A percentile compares a stretch with the other conserved stretches of the same genome.
Conservation (phyloP, 2,329 filamentous ascomycete genomes). For the Orbilia blumenaviensis region DNA sequence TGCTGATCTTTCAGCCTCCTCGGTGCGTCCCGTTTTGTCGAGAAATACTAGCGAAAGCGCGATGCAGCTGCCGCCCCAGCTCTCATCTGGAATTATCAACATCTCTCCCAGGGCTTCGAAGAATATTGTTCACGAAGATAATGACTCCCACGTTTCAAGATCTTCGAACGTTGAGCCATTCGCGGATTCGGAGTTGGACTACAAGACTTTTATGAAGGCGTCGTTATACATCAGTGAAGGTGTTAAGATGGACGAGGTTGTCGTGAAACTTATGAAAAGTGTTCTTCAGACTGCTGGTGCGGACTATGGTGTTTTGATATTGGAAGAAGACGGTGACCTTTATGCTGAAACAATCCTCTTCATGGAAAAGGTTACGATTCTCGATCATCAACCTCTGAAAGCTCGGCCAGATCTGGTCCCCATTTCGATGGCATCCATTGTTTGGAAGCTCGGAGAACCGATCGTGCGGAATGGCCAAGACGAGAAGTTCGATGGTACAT, state of each 20-base stretch:
- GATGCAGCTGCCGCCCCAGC: conserved; percentile 40
- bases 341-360: conserved; percentile 57
- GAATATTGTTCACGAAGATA: conserved; percentile 54
- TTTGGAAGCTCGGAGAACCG: conserved; percentile 84
- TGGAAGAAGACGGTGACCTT: conserved; percentile 57
- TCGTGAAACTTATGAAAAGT: conserved; percentile 58
- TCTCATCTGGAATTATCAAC: conserved; percentile 6
- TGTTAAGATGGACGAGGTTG: conserved; percentile 58
- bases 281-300: conserved; percentile 58
- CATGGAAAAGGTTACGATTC: conserved; percentile 57
- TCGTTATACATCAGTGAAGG: conserved; percentile 58
- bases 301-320: conserved; percentile 58
- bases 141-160: conserved; percentile 55
- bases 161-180: conserved; percentile 56
- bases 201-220: conserved; percentile 58
- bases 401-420: conserved; percentile 65
- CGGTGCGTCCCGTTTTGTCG: conserved; percentile 33
- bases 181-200: conserved; percentile 58
- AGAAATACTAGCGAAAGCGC: conserved; percentile 50
- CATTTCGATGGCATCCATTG: conserved; percentile 90
- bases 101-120: conserved; percentile 35
- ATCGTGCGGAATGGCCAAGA: conserved; percentile 62
- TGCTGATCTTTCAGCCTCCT: conserved; percentile 22
- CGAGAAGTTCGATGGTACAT: conserved; percentile 57
- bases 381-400: conserved; percentile 57